Percentiles rank a stretch among this genome's conserved stretches.
Evolutionary conservation across 139 green algal genomes (phyloP).

Genomic region (Edaphochlamys debaryana): DNA sequence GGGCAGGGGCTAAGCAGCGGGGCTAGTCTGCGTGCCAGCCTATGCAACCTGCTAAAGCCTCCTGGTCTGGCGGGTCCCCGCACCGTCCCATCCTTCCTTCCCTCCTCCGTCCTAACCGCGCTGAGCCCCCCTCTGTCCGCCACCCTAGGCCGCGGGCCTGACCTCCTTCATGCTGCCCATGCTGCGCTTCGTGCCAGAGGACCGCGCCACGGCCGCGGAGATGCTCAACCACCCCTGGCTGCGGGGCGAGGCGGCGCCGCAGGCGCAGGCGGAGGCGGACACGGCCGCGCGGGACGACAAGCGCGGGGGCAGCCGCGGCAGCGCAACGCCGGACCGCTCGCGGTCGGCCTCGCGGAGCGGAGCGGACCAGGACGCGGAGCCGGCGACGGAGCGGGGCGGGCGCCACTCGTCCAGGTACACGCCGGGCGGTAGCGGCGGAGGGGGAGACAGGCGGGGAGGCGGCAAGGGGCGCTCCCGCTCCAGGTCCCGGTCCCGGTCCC

Average conservation of each 20-base stretch:
- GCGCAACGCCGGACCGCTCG: not conserved
- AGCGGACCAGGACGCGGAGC: not conserved
- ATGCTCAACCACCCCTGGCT: slow-evolving; percentile 95
- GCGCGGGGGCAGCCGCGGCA: not conserved
- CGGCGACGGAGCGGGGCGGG: not conserved
- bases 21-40: too few species aligned
- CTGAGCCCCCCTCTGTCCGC: too few species aligned
- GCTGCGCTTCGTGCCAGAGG: slow-evolving; percentile 87
- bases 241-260: slow-evolving; percentile 13
- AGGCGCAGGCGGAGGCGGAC: slow-evolving; percentile 4
- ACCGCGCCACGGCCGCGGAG: slow-evolving; percentile 85
- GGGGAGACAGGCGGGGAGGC: not conserved
- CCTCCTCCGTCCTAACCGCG: too few species aligned
- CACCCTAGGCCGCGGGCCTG: slow-evolving; percentile 77
- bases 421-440: not conserved
- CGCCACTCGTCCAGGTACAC: slow-evolving; percentile 23
- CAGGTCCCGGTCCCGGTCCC: slow-evolving; percentile 11
- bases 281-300: slow-evolving; percentile 7
- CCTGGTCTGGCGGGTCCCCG: too few species aligned
- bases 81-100: too few species aligned
- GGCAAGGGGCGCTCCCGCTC: not conserved
- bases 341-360: slow-evolving; percentile 2
- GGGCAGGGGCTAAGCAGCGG: too few species aligned
- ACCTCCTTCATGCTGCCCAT: slow-evolving; percentile 92
- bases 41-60: too few species aligned